Conservation (phyloP, 2,329 filamentous ascomycete genomes). For the Scytalidium sp. region DNA sequence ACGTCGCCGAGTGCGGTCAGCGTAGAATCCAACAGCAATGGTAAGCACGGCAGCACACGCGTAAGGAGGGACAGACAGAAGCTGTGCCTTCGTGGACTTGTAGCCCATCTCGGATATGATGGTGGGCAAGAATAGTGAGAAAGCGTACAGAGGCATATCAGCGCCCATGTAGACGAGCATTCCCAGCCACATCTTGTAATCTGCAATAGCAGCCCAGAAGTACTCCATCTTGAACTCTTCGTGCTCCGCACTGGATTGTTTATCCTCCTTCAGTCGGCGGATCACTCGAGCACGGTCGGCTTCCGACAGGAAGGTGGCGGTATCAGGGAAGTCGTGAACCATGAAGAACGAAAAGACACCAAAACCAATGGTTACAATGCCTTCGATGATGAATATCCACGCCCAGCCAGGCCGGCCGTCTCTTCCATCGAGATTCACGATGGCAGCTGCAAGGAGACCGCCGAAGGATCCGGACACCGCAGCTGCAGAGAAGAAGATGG, state of each 20-base stretch:
- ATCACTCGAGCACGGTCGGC: constrained; percentile 69
- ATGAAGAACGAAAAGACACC: constrained; percentile 69
- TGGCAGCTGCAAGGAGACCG: constrained; percentile 66
- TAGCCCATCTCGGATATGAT: constrained; percentile 62
- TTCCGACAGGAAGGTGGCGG: constrained; percentile 66
- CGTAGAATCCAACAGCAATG: constrained; percentile 65
- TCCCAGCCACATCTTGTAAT: constrained; percentile 77
- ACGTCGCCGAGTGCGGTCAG: constrained; percentile 68
- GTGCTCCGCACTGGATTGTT: constrained; percentile 69
- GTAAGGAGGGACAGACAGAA: constrained; percentile 73
- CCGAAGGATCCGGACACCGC: constrained; percentile 74
- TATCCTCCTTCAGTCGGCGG: constrained; percentile 64
- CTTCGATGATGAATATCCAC: constrained; percentile 66
- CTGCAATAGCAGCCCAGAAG: constrained; percentile 65
- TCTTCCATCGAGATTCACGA: constrained; percentile 64
- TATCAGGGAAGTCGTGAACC: constrained; percentile 76
- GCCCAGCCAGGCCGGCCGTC: constrained; percentile 52
- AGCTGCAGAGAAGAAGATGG: constrained; percentile 77
- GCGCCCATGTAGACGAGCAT: constrained; percentile 75
- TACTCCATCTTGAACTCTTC: constrained; percentile 71
- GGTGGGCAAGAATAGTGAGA: constrained; percentile 74
- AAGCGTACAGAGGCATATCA: constrained; percentile 67
- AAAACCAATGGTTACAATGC: constrained; percentile 63
- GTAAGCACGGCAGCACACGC: constrained; percentile 67
- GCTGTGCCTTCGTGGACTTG: constrained; percentile 57